phyloP scores from a whole-genome alignment of 306 rosid species.

The Lotus japonicus region DNA sequence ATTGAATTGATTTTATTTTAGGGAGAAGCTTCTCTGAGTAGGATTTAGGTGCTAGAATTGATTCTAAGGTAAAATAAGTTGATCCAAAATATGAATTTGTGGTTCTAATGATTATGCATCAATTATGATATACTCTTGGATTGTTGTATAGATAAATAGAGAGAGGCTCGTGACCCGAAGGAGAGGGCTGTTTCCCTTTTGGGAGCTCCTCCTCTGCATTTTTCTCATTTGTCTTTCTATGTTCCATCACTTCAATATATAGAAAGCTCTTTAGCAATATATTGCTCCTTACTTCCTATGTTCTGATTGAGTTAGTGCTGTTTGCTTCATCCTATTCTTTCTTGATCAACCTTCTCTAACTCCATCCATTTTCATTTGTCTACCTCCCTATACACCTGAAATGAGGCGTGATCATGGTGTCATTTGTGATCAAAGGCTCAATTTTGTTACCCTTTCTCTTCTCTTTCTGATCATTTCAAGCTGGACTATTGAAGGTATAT shows the following conservation, averaged over 20 bases:
- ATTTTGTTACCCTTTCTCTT: conserved; percentile 28
- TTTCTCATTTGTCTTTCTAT: conserved; percentile 69
- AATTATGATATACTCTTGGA: conserved; percentile 27
- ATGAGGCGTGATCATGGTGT: conserved; percentile 36
- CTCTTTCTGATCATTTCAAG: conserved; percentile 49
- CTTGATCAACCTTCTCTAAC: conserved; percentile 14
- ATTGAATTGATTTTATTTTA: too few relatives aligned
- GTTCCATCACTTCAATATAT: conserved; percentile 55
- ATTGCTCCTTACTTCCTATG: conserved; percentile 1
- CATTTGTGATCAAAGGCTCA: conserved; percentile 24
- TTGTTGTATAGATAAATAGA: conserved; percentile 15
- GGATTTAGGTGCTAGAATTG: too few relatives aligned
- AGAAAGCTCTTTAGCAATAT: not conserved
- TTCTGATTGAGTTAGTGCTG: conserved; percentile 21
- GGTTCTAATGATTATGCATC: conserved; percentile 19
- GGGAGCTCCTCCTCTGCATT: conserved; percentile 40
- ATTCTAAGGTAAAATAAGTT: too few relatives aligned
- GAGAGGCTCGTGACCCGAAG: conserved; percentile 45
- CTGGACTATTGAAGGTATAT: conserved; percentile 64
- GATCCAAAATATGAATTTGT: not conserved
- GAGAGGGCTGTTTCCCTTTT: conserved; percentile 39
- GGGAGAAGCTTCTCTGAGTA: too few relatives aligned
- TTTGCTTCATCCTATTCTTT: conserved; percentile 16
- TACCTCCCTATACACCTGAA: not conserved
- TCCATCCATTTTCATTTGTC: not conserved